These are phyloP conservation scores for Xylariaceae sp. DNA, from an alignment of 2,329 filamentous ascomycete genomes.

Conservation along the genomic window DNA sequence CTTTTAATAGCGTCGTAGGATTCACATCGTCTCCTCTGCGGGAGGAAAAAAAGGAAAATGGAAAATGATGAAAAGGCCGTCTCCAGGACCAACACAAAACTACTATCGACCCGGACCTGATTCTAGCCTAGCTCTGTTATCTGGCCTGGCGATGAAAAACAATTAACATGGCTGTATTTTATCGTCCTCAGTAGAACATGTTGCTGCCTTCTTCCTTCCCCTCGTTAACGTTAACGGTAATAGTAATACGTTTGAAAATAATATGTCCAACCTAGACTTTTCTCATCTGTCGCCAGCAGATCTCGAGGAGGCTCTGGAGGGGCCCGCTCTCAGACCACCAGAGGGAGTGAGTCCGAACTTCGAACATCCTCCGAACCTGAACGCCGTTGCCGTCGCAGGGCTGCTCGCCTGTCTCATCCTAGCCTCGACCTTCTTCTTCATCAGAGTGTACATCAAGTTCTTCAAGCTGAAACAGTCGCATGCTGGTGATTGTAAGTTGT, in stretches of 20 bases:
- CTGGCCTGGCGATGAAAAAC: neutral
- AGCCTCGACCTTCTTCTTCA: neutral
- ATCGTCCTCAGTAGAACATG: neutral
- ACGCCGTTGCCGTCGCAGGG: neutral
- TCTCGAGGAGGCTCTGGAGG: neutral
- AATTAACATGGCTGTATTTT: neutral
- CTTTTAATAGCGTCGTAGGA: neutral
- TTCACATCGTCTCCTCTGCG: neutral
- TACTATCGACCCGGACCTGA: neutral
- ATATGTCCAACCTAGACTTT: constrained; percentile 7
- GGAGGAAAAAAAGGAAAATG: no score
- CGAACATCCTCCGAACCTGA: neutral
- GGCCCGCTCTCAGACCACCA: constrained; percentile 2
- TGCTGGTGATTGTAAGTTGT: constrained; percentile 3
- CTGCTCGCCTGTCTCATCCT: neutral
- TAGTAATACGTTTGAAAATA: neutral
- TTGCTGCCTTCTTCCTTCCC: neutral
- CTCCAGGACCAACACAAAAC: neutral
- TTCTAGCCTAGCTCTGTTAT: neutral
- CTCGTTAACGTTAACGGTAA: neutral
- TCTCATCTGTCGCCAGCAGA: constrained; percentile 3
- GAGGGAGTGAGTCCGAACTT: constrained; percentile 6
- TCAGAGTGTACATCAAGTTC: constrained; percentile 4
- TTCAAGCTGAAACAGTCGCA: neutral
- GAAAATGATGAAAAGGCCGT: neutral